These are phyloP conservation scores for Nannizziopsis barbatae DNA, from an alignment of 2,329 filamentous ascomycete species.

Conservation along the genomic window DNA sequence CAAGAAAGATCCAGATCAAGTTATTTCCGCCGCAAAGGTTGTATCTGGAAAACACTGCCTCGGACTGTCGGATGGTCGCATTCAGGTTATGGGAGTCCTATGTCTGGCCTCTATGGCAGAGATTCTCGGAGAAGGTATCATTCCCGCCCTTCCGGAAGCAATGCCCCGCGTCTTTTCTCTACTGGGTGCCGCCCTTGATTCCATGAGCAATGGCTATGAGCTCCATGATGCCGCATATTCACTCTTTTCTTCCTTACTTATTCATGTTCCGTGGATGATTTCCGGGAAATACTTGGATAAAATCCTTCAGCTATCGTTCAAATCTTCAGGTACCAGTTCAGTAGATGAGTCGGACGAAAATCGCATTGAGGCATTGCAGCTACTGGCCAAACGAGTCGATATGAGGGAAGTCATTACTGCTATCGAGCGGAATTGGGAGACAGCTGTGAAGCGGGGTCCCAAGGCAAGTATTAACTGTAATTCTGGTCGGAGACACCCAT, in stretches of 20 bases:
- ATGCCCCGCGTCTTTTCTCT: conserved; percentile 62
- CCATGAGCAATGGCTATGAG: conserved; percentile 45
- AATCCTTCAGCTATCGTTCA: conserved; percentile 60
- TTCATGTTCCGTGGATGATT: conserved; percentile 82
- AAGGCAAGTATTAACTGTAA: neutral
- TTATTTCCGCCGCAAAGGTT: conserved; percentile 62
- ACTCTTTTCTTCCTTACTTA: conserved; percentile 65
- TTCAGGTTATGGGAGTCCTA: conserved; percentile 73
- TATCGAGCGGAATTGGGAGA: conserved; percentile 59
- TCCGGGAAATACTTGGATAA: conserved; percentile 61
- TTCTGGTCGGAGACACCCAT: neutral
- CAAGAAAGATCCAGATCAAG: conserved; percentile 71
- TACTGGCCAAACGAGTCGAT: conserved; percentile 67
- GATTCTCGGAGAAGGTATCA: conserved; percentile 72
- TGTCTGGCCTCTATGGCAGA: conserved; percentile 84
- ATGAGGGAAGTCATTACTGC: conserved; percentile 64
- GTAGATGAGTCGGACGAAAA: conserved; percentile 53
- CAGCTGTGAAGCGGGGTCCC: conserved; percentile 52
- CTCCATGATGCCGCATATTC: conserved; percentile 75
- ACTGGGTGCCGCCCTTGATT: conserved; percentile 51
- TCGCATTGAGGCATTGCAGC: conserved; percentile 57
- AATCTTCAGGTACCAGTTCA: conserved; percentile 54
- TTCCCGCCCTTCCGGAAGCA: conserved; percentile 67
- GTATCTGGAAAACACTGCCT: conserved; percentile 68
- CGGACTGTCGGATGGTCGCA: conserved; percentile 57